These are phyloP conservation scores for Stropharia rugosoannulata DNA, from an alignment of 768 basidiomycete species.

Conservation along the genomic window DNA sequence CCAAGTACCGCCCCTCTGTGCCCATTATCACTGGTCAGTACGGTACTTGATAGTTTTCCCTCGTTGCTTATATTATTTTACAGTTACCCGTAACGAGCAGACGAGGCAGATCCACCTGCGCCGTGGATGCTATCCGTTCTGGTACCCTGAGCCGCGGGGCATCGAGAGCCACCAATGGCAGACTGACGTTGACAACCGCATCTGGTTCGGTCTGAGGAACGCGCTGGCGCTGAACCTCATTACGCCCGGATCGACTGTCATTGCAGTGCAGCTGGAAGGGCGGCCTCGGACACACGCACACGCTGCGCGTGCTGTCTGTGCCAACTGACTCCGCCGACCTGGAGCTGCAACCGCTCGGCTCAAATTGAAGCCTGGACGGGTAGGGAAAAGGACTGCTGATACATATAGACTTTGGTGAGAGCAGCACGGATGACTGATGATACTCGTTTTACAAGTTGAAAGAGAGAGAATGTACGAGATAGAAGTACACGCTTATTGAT, in stretches of 20 bases:
- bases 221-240: slow-evolving; percentile 86
- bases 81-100: slow-evolving; percentile 94
- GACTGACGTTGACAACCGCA: slow-evolving; percentile 92
- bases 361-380: slow-evolving; percentile 14
- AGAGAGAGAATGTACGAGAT: no score
- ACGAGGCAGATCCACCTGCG: slow-evolving; percentile 97
- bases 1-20: slow-evolving; percentile 91
- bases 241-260: slow-evolving; percentile 82
- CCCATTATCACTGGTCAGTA: slow-evolving; percentile 90
- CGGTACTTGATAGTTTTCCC: neutral
- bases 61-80: neutral
- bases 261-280: slow-evolving; percentile 99
- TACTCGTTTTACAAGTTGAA: no score
- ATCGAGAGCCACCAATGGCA: slow-evolving; percentile 92
- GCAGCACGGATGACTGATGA: no score
- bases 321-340: slow-evolving; percentile 82
- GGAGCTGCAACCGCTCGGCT: slow-evolving; percentile 60
- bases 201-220: slow-evolving; percentile 82
- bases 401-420: neutral
- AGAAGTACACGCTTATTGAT: no score
- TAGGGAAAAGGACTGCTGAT: neutral
- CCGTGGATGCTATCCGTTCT: slow-evolving; percentile 96
- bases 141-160: slow-evolving; percentile 94
- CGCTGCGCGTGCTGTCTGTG: slow-evolving; percentile 79
- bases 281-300: slow-evolving; percentile 95